These are phyloP conservation scores for Sporothrix curviconia DNA, from an alignment of 2,329 filamentous ascomycete species.

Conservation along the genomic window DNA sequence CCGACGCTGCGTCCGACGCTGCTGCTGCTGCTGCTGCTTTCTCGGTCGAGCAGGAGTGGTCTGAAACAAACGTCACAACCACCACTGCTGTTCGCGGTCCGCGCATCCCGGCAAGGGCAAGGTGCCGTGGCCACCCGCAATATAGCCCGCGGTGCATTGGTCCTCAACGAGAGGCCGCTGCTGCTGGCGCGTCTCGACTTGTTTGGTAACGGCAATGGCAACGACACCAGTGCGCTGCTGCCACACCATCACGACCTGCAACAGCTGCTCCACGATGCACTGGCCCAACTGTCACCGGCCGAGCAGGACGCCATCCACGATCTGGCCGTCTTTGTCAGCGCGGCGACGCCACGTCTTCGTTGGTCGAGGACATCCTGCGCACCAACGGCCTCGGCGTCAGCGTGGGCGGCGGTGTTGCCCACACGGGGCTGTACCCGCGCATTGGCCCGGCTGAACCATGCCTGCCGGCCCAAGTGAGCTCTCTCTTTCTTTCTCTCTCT, in stretches of 20 bases:
- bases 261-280: conserved; percentile 15
- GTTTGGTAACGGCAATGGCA: not conserved
- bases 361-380: conserved; percentile 21
- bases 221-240: not conserved
- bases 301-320: conserved; percentile 12
- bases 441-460: conserved; percentile 24
- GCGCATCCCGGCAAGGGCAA: conserved; percentile 20
- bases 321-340: conserved; percentile 9
- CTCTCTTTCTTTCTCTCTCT: too few relatives aligned
- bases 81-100: not conserved
- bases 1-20: not conserved
- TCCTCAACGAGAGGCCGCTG: conserved; percentile 21
- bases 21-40: not conserved
- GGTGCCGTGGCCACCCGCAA: conserved; percentile 18
- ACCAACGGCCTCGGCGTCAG: conserved; percentile 25
- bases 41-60: too few relatives aligned
- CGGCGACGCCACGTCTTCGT: too few relatives aligned
- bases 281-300: conserved; percentile 17
- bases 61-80: not conserved
- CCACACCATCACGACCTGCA: not conserved
- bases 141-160: conserved; percentile 14
- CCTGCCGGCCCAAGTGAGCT: conserved; percentile 23
- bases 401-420: conserved; percentile 20
- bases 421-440: conserved; percentile 20
- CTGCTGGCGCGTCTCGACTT: conserved; percentile 21